phyloP scores from a whole-genome alignment of 495 filamentous ascomycete species.

The Tuber melanosporum region DNA sequence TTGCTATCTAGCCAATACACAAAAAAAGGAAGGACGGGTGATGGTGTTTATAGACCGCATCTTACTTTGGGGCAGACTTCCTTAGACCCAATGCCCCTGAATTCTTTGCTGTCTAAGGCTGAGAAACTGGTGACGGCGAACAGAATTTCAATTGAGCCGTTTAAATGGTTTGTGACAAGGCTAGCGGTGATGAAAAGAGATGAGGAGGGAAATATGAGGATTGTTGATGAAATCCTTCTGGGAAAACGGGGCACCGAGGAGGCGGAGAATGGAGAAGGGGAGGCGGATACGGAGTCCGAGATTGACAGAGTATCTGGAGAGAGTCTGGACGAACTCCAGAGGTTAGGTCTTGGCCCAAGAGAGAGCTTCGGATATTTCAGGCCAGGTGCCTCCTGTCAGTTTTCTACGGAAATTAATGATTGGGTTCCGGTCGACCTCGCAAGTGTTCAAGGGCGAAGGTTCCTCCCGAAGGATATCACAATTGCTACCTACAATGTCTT shows the following conservation, averaged over 20 bases:
- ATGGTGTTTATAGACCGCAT: conserved; percentile 44
- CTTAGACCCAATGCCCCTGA: conserved; percentile 39
- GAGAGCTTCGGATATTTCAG: not conserved
- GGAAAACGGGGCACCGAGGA: conserved; percentile 19
- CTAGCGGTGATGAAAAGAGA: conserved; percentile 49
- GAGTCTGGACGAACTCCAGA: not conserved
- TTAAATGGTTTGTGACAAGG: conserved; percentile 46
- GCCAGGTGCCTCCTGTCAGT: conserved; percentile 6
- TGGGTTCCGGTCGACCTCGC: conserved; percentile 28
- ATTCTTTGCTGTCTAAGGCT: conserved; percentile 48
- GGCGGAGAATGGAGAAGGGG: conserved; percentile 6
- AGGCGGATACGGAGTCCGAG: conserved; percentile 6
- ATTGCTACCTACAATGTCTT: conserved; percentile 55
- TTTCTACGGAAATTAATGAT: conserved; percentile 33
- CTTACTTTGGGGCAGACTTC: conserved; percentile 54
- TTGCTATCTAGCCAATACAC: conserved; percentile 33
- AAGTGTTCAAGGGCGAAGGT: conserved; percentile 6
- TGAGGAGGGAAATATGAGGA: conserved; percentile 46
- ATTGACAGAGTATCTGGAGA: not conserved
- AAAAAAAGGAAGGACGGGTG: conserved; percentile 14
- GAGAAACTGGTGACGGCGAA: conserved; percentile 38
- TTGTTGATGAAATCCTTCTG: conserved; percentile 42
- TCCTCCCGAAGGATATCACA: conserved; percentile 36
- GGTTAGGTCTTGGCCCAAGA: not conserved
- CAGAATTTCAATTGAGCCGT: not conserved